phyloP scores from a whole-genome alignment of 23 red algal species.

The Gracilaria gracilis region DNA sequence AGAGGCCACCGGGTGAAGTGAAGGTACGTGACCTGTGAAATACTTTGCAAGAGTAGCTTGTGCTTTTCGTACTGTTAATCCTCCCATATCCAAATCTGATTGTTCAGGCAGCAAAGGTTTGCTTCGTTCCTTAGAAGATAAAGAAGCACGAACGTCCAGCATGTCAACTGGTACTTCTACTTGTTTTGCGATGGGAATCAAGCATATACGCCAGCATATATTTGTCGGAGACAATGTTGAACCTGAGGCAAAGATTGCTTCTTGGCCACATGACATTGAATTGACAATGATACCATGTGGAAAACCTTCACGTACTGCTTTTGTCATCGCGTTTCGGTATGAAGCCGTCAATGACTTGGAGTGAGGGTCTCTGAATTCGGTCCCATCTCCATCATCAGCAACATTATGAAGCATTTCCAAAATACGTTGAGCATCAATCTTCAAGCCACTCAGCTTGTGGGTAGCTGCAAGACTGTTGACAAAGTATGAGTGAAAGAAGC shows the following conservation, averaged over 20 bases:
- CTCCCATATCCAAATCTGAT: too few species aligned
- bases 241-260: conserved; percentile 52
- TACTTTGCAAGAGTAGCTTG: too few species aligned
- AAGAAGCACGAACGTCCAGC: too few species aligned
- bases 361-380: neutral
- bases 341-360: conserved; percentile 6
- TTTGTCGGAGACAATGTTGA: conserved; percentile 27
- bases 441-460: conserved; percentile 54
- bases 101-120: too few species aligned
- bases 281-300: conserved; percentile 46
- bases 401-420: conserved; percentile 63
- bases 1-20: too few species aligned
- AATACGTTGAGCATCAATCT: conserved; percentile 77
- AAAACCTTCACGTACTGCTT: conserved; percentile 34
- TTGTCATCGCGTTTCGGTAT: conserved; percentile 43
- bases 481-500: conserved; percentile 53
- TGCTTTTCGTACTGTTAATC: too few species aligned
- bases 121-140: too few species aligned
- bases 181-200: too few species aligned
- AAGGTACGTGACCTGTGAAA: too few species aligned
- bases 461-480: conserved; percentile 22
- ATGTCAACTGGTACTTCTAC: too few species aligned
- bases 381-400: neutral
- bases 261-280: conserved; percentile 71
- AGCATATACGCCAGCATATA: conserved; percentile 79